These are phyloP conservation scores for Ophiostoma sp. DNA, from an alignment of 2,329 filamentous ascomycete genomes.

Conservation along the genomic window DNA sequence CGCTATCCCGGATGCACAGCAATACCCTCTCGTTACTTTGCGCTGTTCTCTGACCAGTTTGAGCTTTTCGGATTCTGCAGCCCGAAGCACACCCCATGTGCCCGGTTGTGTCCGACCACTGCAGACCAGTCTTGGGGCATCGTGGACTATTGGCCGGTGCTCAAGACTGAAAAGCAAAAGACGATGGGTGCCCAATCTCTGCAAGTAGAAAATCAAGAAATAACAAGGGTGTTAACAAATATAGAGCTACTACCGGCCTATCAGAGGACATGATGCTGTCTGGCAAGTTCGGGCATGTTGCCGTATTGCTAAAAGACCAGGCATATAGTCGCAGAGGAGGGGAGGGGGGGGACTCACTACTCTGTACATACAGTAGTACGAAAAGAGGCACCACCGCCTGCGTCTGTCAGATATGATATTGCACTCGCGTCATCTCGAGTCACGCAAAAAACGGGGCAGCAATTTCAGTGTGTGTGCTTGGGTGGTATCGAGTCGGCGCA, in stretches of 20 bases:
- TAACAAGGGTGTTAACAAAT: not conserved
- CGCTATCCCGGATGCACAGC: not conserved
- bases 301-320: not conserved
- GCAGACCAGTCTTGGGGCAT: not conserved
- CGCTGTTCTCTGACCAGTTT: not conserved
- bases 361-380: too few species aligned
- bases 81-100: not conserved
- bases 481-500: not conserved
- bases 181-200: not conserved
- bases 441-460: constrained; percentile 6
- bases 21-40: not conserved
- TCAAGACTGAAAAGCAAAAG: not conserved
- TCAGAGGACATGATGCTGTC: not conserved
- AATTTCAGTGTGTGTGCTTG: not conserved
- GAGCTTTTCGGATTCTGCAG: not conserved
- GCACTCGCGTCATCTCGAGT: constrained; percentile 4
- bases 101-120: not conserved
- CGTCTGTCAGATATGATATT: not conserved
- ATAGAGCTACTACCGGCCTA: not conserved
- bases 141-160: not conserved
- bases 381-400: not conserved
- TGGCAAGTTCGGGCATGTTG: not conserved
- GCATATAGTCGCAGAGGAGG: not conserved
- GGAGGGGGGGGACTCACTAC: not conserved
- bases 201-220: constrained; percentile 4